These are phyloP conservation scores for Leptomonas pyrrhocoris DNA, from an alignment of 208 protist species.

Conservation along the genomic window DNA sequence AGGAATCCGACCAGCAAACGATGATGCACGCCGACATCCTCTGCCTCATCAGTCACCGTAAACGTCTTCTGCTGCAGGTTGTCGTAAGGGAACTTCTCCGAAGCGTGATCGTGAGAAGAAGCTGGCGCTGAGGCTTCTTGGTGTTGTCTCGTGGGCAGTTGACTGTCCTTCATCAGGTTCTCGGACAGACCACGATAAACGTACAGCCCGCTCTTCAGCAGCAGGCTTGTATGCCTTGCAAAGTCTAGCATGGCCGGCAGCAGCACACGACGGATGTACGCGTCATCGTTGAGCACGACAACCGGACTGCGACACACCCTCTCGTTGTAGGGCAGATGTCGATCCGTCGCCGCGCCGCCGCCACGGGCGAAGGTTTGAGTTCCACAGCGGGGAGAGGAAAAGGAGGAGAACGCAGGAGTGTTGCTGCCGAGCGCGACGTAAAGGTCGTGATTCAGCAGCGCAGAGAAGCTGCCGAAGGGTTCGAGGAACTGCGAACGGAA, in stretches of 20 bases:
- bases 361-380: neutral
- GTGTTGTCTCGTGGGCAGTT: neutral
- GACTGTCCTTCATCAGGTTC: too few species aligned
- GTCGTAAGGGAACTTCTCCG: neutral
- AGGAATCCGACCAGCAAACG: constrained; percentile 8
- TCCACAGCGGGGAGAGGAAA: neutral
- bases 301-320: constrained; percentile 22
- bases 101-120: neutral
- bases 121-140: neutral
- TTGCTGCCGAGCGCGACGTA: constrained; percentile 20
- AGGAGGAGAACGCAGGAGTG: constrained; percentile 1
- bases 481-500: neutral
- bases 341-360: too few species aligned
- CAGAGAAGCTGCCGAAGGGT: constrained; percentile 31
- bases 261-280: constrained; percentile 49
- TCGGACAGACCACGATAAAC: constrained; percentile 11
- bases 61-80: neutral
- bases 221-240: constrained; percentile 8
- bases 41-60: neutral
- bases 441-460: constrained; percentile 31
- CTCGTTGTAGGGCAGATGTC: neutral
- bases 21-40: constrained; percentile 23
- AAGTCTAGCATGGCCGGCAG: constrained; percentile 62
- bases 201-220: constrained; percentile 6
- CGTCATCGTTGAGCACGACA: constrained; percentile 45